Percentiles rank a stretch among this genome's conserved stretches.
Conservation (phyloP, 2,329 filamentous ascomycete genomes). For the Hypoxylon sp. region DNA sequence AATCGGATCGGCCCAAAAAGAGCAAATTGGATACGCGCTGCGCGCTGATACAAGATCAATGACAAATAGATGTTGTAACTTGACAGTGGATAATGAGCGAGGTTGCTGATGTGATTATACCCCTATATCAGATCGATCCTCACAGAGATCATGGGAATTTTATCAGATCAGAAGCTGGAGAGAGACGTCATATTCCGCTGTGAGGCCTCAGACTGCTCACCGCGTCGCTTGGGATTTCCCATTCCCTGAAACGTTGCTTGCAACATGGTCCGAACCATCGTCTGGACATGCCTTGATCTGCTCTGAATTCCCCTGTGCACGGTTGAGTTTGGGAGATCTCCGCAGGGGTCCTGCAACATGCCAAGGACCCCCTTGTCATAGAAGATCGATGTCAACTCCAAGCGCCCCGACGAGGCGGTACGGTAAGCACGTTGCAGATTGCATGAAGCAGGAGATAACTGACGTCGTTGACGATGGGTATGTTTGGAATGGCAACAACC, state of each 20-base stretch:
- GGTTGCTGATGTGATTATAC: conserved; percentile 17
- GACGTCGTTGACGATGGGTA: conserved; percentile 21
- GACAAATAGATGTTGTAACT: background rate
- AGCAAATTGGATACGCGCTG: conserved; percentile 1
- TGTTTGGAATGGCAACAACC: conserved; percentile 22
- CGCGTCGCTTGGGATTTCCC: conserved; percentile 36
- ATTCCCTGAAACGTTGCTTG: conserved; percentile 38
- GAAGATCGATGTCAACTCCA: conserved; percentile 17
- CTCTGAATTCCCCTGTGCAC: conserved; percentile 24
- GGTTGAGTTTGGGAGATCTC: conserved; percentile 27
- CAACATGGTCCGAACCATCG: conserved; percentile 32
- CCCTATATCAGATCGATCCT: conserved; percentile 26
- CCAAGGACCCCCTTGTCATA: conserved; percentile 34
- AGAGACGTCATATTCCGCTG: conserved; percentile 35
- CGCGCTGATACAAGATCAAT: background rate
- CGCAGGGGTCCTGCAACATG: conserved; percentile 41
- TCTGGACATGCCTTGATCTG: conserved; percentile 36
- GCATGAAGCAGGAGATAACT: conserved; percentile 31
- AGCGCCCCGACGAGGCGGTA: conserved; percentile 25
- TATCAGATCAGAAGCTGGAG: conserved; percentile 33
- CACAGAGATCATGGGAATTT: conserved; percentile 33
- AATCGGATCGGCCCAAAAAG: background rate
- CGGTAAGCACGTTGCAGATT: conserved; percentile 16
- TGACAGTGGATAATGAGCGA: conserved; percentile 14
- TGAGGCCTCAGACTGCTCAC: conserved; percentile 38